Base-by-base conservation (phyloP, 116 monocot species). In the Phalaenopsis hybrid region DNA sequence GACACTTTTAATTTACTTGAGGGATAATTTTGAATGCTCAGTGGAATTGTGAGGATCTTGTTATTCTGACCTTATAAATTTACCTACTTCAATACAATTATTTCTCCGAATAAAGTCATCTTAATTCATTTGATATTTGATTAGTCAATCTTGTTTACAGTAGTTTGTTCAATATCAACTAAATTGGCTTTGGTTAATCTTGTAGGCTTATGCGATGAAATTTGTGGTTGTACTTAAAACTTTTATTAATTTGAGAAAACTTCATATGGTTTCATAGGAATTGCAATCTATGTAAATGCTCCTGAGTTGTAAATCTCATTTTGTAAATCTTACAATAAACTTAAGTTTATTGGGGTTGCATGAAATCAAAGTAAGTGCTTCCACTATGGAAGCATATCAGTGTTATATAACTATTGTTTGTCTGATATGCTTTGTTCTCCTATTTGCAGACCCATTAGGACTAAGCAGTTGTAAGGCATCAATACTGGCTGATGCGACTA, bases 401-500 rank as follows among this genome's bases (percentile, higher is more conserved):
- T 58, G 58, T 15, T 10, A 15, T 58, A 58, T 58, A 15, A 15
- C 4, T 10, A 48, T 78, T 5, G 34, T 44, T 80, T 74, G 46
- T 18, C 74, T 45, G 8, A 43, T 7, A 63, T 28, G 23, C 76
- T 15, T 58, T 58, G 18, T 10, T 58, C 41, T 11, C 33, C 61
- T 68, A 31, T 81, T 78, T 84, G 20, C 93, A 96, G 93, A 96
- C 81, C 81, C 92, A 58, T 67, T 79, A 65, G 78, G 80, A 65
- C 90, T 89, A 74, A 96, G 89, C 80, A 93, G 85, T 82, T 92
- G 92, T 16, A 96, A 96, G 85, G 93, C 93, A 20, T 92, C 85
- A 72, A 90, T 96, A 74, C 61, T 96, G 31, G 80, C 83, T 65
- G 93, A 92, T 83, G 81, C 93, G 0, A 79, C 90, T 78, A 84